A percentile compares a stretch with the other conserved stretches of the same genome.
Conservation (phyloP, 768 basidiomycete genomes). For the Calocybe indica region DNA sequence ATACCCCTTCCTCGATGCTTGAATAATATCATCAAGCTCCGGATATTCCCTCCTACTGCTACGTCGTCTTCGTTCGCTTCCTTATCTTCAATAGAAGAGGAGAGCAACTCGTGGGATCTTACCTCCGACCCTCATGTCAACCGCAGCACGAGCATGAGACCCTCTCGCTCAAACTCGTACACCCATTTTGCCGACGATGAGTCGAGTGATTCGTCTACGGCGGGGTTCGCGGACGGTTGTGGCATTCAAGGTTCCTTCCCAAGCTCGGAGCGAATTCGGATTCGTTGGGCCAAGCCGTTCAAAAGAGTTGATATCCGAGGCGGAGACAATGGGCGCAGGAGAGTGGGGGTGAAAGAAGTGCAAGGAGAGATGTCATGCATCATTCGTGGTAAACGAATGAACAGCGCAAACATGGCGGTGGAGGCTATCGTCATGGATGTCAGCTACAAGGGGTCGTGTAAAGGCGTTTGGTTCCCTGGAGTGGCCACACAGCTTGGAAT, state of each 20-base stretch:
- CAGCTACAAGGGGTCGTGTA: slow-evolving; percentile 69
- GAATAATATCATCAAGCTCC: slow-evolving; percentile 67
- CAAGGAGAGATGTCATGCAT: slow-evolving; percentile 62
- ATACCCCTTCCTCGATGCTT: slow-evolving; percentile 76
- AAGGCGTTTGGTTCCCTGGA: slow-evolving; percentile 76
- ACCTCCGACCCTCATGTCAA: slow-evolving; percentile 74
- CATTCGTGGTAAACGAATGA: slow-evolving; percentile 45
- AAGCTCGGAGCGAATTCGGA: slow-evolving; percentile 66
- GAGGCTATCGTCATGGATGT: slow-evolving; percentile 61
- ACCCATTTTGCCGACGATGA: slow-evolving; percentile 78
- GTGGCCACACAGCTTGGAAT: slow-evolving; percentile 77
- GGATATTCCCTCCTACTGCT: slow-evolving; percentile 60
- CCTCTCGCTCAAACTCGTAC: slow-evolving; percentile 53
- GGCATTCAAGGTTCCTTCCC: slow-evolving; percentile 76
- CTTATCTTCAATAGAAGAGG: slow-evolving; percentile 71
- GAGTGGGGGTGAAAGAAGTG: slow-evolving; percentile 65
- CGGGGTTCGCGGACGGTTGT: slow-evolving; percentile 53
- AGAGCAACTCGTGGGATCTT: slow-evolving; percentile 65
- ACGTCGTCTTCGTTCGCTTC: slow-evolving; percentile 62
- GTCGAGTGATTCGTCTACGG: slow-evolving; percentile 62
- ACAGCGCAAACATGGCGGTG: slow-evolving; percentile 25
- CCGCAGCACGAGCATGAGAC: slow-evolving; percentile 39
- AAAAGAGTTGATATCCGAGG: slow-evolving; percentile 40
- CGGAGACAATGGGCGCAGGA: slow-evolving; percentile 47
- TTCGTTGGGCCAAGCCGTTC: slow-evolving; percentile 72